Evolutionary conservation across 257 asterid species (phyloP), one percentile per base, ranked within the genome.

Genomic region (Galeopsis tetrahit): DNA sequence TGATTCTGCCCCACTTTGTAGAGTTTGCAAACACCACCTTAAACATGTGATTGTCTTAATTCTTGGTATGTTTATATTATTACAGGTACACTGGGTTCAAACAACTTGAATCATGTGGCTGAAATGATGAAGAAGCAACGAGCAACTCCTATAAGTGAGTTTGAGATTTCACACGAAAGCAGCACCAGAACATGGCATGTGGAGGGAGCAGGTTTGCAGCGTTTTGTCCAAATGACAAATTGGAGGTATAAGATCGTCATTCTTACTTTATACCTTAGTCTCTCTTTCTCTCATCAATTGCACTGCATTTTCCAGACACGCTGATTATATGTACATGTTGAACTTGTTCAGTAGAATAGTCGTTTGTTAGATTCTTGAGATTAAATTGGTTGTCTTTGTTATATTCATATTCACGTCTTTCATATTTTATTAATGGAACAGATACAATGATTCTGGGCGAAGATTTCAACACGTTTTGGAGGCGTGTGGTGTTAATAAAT

Each of bases 191-290:
- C 90, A 42, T 95, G 97, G 97, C 81, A 82, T 69, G 99, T 95
- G 21, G 87, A 51, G 3, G 99, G 98, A 80, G 77, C 83, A 1
- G 98, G 99, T 51, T 81, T 95, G 90, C 86, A 89, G 62, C 97
- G 99, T 63, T 95, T 95, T 70, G 89, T 92, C 76, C 99, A 92
- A 79, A 95, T 92, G 99, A 95, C 99, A 80, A 92, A 95, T 81
- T 95, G 99, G 99, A 86, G 98, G 99, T 94, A 73, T 58, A 59
- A 71, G 21, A 33, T 59, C 56, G n/a, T 11, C 61, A 21, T 59
- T 13, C n/a, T 32, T 32, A 60, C 32, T 32, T 63, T 58, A 21
- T 11, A 8, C 63, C 34, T 63, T 17, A 48, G 32, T 32, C 59
- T 36, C 53, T 57, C 63, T 62, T 42, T 56, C 59, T 32, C 44